Conservation (phyloP, 2,329 filamentous ascomycete genomes). For the Lecanosticta acicola region DNA sequence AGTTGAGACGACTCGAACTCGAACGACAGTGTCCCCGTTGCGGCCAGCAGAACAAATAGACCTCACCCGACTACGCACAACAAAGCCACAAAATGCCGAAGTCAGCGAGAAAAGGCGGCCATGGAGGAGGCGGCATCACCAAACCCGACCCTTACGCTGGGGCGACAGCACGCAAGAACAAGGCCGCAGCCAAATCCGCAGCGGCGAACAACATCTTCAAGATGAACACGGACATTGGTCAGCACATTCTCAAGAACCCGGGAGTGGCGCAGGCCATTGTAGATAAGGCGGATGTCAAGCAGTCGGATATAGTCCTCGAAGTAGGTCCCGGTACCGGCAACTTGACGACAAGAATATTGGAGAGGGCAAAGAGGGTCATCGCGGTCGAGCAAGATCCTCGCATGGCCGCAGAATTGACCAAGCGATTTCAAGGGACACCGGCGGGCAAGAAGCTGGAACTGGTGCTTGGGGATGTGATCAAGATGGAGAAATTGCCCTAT, state of each 20-base stretch:
- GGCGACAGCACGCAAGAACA: constrained; percentile 39
- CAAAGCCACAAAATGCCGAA: constrained; percentile 40
- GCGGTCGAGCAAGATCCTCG: constrained; percentile 90
- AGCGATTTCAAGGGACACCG: constrained; percentile 86
- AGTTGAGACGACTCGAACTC: neutral
- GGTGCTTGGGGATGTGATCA: constrained; percentile 87
- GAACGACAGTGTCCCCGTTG: neutral
- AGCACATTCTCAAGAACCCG: constrained; percentile 90
- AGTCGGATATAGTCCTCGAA: constrained; percentile 83
- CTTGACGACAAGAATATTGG: constrained; percentile 80
- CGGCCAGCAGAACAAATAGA: neutral
- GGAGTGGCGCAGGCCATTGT: constrained; percentile 78
- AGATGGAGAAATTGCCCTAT: constrained; percentile 65
- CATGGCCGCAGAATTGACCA: constrained; percentile 92
- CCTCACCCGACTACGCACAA: neutral
- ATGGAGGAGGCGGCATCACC: constrained; percentile 29
- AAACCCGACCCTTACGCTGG: constrained; percentile 43
- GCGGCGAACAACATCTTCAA: constrained; percentile 84
- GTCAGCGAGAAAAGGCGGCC: constrained; percentile 31
- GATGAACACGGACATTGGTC: constrained; percentile 87
- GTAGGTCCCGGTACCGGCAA: constrained; percentile 87
- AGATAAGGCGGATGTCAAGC: constrained; percentile 81
- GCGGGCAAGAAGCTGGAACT: constrained; percentile 80
- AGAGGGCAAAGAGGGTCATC: constrained; percentile 76
- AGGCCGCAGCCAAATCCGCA: constrained; percentile 24